These are phyloP conservation scores for Lodderomyces orthopsilosis DNA, from an alignment of 1,139 yeast species.

Conservation along the genomic window DNA sequence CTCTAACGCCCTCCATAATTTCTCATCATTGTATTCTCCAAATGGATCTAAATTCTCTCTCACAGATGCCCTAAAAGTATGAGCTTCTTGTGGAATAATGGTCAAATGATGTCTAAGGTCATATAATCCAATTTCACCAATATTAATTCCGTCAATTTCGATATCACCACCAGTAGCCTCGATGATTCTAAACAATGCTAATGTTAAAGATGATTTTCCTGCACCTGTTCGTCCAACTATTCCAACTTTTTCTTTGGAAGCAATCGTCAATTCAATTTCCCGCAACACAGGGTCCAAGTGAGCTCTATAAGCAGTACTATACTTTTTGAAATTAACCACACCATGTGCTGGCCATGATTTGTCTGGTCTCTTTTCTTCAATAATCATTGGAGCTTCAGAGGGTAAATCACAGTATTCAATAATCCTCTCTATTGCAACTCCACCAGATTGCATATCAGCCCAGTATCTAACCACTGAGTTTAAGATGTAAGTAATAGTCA, in stretches of 20 bases:
- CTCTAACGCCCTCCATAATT: constrained; percentile 53
- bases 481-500: constrained; percentile 26
- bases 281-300: constrained; percentile 32
- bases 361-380: constrained; percentile 22
- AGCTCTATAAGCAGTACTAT: constrained; percentile 31
- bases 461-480: constrained; percentile 28
- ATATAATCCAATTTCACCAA: constrained; percentile 43
- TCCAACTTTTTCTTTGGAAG: constrained; percentile 32
- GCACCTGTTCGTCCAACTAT: constrained; percentile 40
- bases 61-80: constrained; percentile 62
- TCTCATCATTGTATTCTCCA: constrained; percentile 46
- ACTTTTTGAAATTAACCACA: constrained; percentile 25
- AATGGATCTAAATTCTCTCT: constrained; percentile 64
- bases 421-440: constrained; percentile 33
- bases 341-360: constrained; percentile 30
- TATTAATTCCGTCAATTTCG: constrained; percentile 50
- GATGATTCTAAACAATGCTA: constrained; percentile 33
- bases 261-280: constrained; percentile 23
- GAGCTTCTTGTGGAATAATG: constrained; percentile 72
- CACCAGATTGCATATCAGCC: constrained; percentile 32
- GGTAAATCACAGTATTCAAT: constrained; percentile 30
- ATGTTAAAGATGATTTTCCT: constrained; percentile 33
- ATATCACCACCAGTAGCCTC: constrained; percentile 30
- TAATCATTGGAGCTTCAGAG: constrained; percentile 27
- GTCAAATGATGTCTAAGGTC: constrained; percentile 56